Evolutionary conservation across 2,329 filamentous ascomycete species (phyloP), one percentile per base, ranked within the genome.

Genomic region (Aspergillus vadensis): DNA sequence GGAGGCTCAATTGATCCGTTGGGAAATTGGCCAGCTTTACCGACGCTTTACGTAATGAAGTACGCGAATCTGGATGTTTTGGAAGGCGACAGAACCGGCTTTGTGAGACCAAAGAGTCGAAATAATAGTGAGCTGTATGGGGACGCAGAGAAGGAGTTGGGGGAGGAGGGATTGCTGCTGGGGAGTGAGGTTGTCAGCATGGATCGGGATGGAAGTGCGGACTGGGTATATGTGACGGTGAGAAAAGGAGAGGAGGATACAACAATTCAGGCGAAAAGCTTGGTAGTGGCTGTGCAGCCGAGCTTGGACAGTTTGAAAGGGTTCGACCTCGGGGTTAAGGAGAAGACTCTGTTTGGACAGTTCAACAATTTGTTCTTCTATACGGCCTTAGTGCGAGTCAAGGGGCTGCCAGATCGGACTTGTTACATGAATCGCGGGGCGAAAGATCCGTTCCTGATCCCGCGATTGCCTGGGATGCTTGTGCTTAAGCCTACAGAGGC

Each of bases 241-340:
- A 39, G 64, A 19, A 73, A 68, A 1, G 63, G 67, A 2, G 55
- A 59, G 23, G 55, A 49, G n/a, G 70, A 68, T 58, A n/a, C 5
- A 12, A 43, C 70, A 2, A 70, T 80, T 64, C 61, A 62, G n/a
- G 77, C 76, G 15, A 74, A 74, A 58, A 72, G 71, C 30, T 64
- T 79, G 5, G 68, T 80, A 3, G 58, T 79, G 27, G 69, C 76
- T 2, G 70, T 75, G 17, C 71, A 76, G 36, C 77, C 77, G 0
- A 74, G 67, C 10, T 57, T 73, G 5, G 66, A 71, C 10, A 76
- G 75, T 57, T 63, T 79, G 32, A 17, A 38, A 9, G 43, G 19
- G 3, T 76, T 78, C 38, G 69, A 74, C 57, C 64, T 79, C 4
- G 70, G 71, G 55, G 38, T 56, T 0, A 52, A 53, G 9, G 76